These are phyloP conservation scores for Globisporangium heterothallicum DNA, from an alignment of 352 stramenopile species.

Conservation along the genomic window DNA sequence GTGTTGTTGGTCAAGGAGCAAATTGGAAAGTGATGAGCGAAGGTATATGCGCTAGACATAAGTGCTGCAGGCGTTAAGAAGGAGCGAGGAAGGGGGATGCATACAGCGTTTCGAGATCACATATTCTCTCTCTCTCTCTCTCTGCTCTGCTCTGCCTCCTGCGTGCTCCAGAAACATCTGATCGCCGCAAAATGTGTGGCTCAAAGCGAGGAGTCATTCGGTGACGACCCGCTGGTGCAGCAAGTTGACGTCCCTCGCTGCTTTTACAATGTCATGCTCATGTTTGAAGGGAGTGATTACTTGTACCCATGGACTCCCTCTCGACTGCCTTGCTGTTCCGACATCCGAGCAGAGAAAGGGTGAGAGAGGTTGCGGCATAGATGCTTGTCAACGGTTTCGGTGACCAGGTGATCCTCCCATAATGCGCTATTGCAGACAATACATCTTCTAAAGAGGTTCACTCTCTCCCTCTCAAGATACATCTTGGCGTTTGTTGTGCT, in stretches of 20 bases:
- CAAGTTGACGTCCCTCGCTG: too few species aligned
- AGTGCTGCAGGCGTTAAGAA: too few species aligned
- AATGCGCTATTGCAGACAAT: not conserved
- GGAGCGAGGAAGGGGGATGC: not conserved
- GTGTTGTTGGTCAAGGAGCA: not conserved
- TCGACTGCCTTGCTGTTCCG: too few species aligned
- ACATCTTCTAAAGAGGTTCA: not conserved
- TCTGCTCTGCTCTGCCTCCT: not conserved
- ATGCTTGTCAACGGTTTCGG: constrained; percentile 2
- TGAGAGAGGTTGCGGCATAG: constrained; percentile 1
- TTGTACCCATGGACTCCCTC: too few species aligned
- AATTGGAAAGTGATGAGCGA: constrained; percentile 9
- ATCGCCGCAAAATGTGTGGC: not conserved
- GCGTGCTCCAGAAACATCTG: not conserved
- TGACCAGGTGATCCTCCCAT: not conserved
- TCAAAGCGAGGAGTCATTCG: not conserved
- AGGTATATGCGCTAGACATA: too few species aligned
- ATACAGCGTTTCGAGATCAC: not conserved
- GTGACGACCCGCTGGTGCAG: too few species aligned
- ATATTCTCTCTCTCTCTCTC: not conserved
- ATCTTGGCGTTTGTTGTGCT: too few species aligned
- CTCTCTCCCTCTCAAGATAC: not conserved
- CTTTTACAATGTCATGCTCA: too few species aligned
- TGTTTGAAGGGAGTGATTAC: too few species aligned
- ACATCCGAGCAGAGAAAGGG: too few species aligned